Base-by-base conservation (phyloP, 2,329 filamentous ascomycete genomes). In the Paraphoma sp. region DNA sequence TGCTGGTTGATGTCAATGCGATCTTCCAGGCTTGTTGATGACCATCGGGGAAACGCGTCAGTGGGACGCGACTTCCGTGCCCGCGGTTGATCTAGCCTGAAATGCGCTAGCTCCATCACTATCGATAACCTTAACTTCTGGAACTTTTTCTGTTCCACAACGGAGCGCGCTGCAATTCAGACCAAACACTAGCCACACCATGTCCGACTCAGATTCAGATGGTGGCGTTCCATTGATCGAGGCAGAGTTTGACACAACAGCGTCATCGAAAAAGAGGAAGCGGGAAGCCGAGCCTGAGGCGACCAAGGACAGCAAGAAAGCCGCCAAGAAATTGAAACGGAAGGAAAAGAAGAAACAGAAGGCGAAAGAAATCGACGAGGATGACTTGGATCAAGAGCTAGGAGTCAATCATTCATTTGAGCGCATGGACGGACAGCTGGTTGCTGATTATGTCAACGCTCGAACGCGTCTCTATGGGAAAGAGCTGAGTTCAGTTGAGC, bases 381-480 rank as follows among this genome's bases (percentile, higher is more conserved):
- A 80, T 45, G 77, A 81, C 17, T 56, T 83, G 54, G 80, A 83
- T 57, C 70, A 76, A 57, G 73, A 79, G 64, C 62, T 77, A 36
- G 77, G 89, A 6, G 81, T 97, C 64, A 96, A 97, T 78, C 87
- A 86, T 62, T 86, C 90, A 3, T 91, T 97, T 73, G 86, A 87
- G 44, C 86, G 87, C 58, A 93, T 97, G 89, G 92, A 97, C 75
- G 89, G 87, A 57, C 86, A 89, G 63, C 82, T 97, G 42, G 80
- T 97, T 45, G 91, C 93, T 1, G 94, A 97, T 74, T 88, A 97
- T 74, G 82, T 97, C 59, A 90, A 90, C 6, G 89, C 95, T 71
- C 87, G 90, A 71, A 89, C 91, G 51, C 87, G 85, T 62, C 85
- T 89, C 23, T 96, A 94, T 70, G 91, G 92, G 51, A 87, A 86